Conservation (phyloP, 345 rosid species). For the Lepidium africanum region DNA sequence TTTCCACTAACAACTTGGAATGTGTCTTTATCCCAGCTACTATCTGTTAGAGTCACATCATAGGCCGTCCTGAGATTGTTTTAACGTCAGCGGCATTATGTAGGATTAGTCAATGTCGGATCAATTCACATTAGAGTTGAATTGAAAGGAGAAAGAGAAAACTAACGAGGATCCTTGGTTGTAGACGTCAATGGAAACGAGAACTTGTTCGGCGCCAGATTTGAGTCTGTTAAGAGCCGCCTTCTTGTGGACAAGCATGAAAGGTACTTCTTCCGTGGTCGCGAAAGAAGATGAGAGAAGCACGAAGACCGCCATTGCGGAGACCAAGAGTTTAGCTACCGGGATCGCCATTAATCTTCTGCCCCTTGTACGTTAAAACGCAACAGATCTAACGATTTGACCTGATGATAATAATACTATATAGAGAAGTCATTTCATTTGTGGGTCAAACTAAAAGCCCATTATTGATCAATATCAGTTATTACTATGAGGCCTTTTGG, state of each 20-base stretch:
- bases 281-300: constrained; percentile 40
- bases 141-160: neutral
- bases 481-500: neutral
- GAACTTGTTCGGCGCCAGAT: constrained; percentile 71
- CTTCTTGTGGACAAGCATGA: constrained; percentile 78
- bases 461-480: neutral
- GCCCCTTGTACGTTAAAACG: too few species aligned
- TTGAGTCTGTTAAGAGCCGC: constrained; percentile 56
- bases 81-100: too few species aligned
- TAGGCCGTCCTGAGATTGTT: constrained; percentile 50
- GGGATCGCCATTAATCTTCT: neutral
- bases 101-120: too few species aligned
- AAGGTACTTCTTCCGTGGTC: constrained; percentile 62
- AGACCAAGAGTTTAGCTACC: constrained; percentile 16
- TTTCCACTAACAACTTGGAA: constrained; percentile 57
- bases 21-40: constrained; percentile 49
- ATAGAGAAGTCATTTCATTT: neutral
- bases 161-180: constrained; percentile 82
- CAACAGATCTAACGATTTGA: too few species aligned
- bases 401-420: too few species aligned
- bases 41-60: constrained; percentile 59
- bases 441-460: neutral
- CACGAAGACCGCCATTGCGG: constrained; percentile 29
- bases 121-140: too few species aligned
- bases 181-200: constrained; percentile 72